These are phyloP conservation scores for Fusarium sp. DNA, from an alignment of 2,329 filamentous ascomycete species.

Conservation along the genomic window DNA sequence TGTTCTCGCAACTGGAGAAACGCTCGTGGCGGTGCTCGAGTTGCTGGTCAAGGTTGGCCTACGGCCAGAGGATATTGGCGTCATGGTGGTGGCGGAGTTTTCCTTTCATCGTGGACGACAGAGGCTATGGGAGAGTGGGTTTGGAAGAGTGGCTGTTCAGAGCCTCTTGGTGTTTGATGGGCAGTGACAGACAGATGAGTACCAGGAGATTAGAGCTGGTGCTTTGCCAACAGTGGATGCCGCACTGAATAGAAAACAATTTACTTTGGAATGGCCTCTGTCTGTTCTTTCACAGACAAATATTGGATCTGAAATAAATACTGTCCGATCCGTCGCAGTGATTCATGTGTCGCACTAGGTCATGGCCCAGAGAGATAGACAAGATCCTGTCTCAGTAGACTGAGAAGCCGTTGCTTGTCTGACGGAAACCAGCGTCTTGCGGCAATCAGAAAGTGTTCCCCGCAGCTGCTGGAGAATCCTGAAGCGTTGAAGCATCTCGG, in stretches of 20 bases:
- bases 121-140: constrained; percentile 56
- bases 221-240: rapidly evolving
- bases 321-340: neutral
- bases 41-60: constrained; percentile 58
- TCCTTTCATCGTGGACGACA: constrained; percentile 59
- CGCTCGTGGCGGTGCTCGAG: constrained; percentile 61
- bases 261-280: rapidly evolving
- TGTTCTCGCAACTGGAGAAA: constrained; percentile 65
- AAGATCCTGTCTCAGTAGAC: rapidly evolving
- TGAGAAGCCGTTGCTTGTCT: neutral
- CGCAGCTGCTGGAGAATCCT: rapidly evolving
- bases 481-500: rapidly evolving
- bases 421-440: neutral
- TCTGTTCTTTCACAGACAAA: neutral
- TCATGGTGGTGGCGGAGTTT: constrained; percentile 68
- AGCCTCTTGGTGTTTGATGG: constrained; percentile 59
- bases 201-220: too few species aligned
- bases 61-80: constrained; percentile 49
- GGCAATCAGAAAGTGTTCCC: too few species aligned
- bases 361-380: neutral
- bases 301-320: neutral
- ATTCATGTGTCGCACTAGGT: neutral
- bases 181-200: neutral
- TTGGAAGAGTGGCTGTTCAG: constrained; percentile 59
- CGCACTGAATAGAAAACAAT: neutral